Evolutionary conservation across 805 yeast genomes (phyloP), one percentile per base, ranked within the genome.

Genomic region (Suhomyces kilbournensis): DNA sequence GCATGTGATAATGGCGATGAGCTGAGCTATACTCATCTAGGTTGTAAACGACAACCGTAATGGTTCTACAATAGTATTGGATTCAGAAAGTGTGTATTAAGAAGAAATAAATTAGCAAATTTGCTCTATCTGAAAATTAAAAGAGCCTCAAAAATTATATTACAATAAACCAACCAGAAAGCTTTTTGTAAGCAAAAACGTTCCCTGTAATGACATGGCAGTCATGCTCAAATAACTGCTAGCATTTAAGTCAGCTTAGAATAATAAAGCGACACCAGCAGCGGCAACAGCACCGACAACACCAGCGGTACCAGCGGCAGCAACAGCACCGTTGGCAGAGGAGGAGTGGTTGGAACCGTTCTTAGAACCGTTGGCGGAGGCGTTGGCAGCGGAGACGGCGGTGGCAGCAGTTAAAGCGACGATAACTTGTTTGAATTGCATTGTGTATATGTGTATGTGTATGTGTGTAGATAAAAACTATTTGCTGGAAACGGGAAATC

Each of bases 241-340:
- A 47, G 9, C 64, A 28, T 10, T 28, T 70, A 45, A 55, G 66
- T 9, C 58, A 59, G 44, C 76, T 76, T 45, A 69, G 74, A 72
- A 76, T 60, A 76, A 65, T 72, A 80, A 56, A 72, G 83, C 78
- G 62, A 85, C 84, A 80, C 90, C 92, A 67, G 91, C 92, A 61
- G 91, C 92, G 62, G 87, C 88, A 69, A 85, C 89, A 65, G 88
- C 91, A 81, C 90, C 92, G 65, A 85, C 75, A 68, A 84, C 87
- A 75, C 85, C 84, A 68, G 80, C 76, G 58, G 81, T 79, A 42
- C 54, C 56, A 38, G 50, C 45, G n/a, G 75, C 77, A 64, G 81
- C 85, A 63, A 80, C 82, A 62, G 77, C 75, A 68, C 69, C 62
- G 32, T 63, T 46, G 53, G 81, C 68, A 52, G 74, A 65, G 64